A percentile compares a stretch with the other conserved stretches of the same genome.
Evolutionary conservation across 805 yeast genomes (phyloP).

Genomic region (Nakazawaea anatomiae): DNA sequence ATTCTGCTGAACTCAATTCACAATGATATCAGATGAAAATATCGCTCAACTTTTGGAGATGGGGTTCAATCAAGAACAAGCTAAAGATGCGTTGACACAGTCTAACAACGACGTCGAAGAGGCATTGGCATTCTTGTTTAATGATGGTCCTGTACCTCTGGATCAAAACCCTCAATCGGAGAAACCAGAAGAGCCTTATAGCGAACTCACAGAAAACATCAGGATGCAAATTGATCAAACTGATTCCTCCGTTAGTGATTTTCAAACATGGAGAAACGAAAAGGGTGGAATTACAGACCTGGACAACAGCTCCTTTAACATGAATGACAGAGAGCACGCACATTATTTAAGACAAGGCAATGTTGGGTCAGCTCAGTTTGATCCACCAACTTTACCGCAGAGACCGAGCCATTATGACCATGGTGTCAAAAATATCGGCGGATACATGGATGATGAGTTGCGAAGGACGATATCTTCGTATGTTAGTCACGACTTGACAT

Average conservation of each 20-base stretch:
- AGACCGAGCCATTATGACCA: not conserved
- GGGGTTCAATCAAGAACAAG: constrained; percentile 34
- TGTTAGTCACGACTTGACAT: not conserved
- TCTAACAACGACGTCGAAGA: constrained; percentile 25
- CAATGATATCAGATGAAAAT: constrained; percentile 7
- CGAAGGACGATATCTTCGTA: constrained; percentile 1
- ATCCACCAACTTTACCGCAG: not conserved
- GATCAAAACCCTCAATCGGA: constrained; percentile 7
- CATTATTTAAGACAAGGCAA: not conserved
- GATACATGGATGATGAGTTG: constrained; percentile 7
- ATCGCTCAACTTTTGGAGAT: constrained; percentile 21
- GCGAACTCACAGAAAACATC: not conserved
- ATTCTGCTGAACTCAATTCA: not conserved
- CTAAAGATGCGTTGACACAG: constrained; percentile 29
- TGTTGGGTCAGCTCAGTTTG: not conserved
- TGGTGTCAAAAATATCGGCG: constrained; percentile 14
- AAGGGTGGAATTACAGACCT: constrained; percentile 14
- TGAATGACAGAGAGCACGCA: not conserved
- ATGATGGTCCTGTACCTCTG: constrained; percentile 9
- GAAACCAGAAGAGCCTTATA: not conserved
- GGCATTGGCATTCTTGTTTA: constrained; percentile 32
- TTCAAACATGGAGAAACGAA: constrained; percentile 13
- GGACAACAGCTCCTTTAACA: constrained; percentile 18
- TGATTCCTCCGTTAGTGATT: constrained; percentile 10
- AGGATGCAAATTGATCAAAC: constrained; percentile 6